Evolutionary conservation across 2,329 filamentous ascomycete species (phyloP).

Genomic region (Dactylella cylindrospora): DNA sequence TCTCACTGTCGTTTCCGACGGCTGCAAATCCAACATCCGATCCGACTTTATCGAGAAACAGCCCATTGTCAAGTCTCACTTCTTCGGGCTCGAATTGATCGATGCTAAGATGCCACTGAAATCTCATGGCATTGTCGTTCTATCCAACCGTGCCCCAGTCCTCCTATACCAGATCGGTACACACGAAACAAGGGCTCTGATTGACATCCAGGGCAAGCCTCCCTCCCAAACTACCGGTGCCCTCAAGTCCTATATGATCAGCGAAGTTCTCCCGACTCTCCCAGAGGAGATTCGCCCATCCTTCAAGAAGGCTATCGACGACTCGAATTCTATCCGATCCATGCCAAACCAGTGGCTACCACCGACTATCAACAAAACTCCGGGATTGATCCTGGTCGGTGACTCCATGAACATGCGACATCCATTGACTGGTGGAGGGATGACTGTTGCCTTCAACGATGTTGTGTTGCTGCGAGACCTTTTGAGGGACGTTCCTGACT

Average conservation of each 20-base stretch:
- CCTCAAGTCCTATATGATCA: conserved; percentile 78
- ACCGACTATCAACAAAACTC: conserved; percentile 68
- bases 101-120: conserved; percentile 76
- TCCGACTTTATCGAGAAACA: conserved; percentile 70
- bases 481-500: conserved; percentile 67
- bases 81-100: conserved; percentile 89
- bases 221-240: conserved; percentile 73
- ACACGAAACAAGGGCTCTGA: conserved; percentile 84
- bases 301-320: conserved; percentile 72
- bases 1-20: conserved; percentile 86
- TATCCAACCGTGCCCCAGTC: conserved; percentile 74
- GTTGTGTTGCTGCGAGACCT: conserved; percentile 75
- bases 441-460: conserved; percentile 97
- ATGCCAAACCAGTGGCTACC: conserved; percentile 98
- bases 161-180: conserved; percentile 96
- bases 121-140: conserved; percentile 81
- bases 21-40: conserved; percentile 88
- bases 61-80: conserved; percentile 77
- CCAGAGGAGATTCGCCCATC: conserved; percentile 71
- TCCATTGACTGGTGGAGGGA: conserved; percentile 91
- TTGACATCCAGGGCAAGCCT: conserved; percentile 79
- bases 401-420: conserved; percentile 99
- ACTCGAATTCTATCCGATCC: conserved; percentile 71
- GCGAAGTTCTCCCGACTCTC: conserved; percentile 75
- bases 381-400: conserved; percentile 78